Evolutionary conservation across 148 eudicot genomes (phyloP).

Genomic region (Chenopodium berlandieri): DNA sequence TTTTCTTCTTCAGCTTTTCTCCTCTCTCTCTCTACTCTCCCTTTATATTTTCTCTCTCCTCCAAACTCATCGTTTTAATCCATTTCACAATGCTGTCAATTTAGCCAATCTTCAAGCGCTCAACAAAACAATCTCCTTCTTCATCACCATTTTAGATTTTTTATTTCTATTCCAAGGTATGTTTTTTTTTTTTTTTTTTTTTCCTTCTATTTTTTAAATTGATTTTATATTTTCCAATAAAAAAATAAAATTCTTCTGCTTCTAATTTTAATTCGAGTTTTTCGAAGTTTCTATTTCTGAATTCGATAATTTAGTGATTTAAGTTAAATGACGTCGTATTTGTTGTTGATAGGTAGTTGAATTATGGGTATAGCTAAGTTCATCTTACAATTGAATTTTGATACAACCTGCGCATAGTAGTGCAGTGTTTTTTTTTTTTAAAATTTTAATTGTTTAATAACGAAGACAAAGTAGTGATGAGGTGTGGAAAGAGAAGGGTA

Average conservation of each 20-base stretch:
- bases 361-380: not conserved
- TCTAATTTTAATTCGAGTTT: too few species aligned
- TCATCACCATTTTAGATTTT: not conserved
- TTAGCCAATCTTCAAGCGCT: not conserved
- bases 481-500: conserved; percentile 19
- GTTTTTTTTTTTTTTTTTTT: not conserved
- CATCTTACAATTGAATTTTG: too few species aligned
- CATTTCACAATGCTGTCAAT: conserved; percentile 14
- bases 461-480: not conserved
- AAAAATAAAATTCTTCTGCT: not conserved
- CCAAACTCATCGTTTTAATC: not conserved
- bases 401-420: too few species aligned
- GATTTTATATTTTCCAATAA: not conserved
- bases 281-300: not conserved
- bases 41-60: not conserved
- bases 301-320: not conserved
- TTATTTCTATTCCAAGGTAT: conserved; percentile 6
- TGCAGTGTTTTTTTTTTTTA: not conserved
- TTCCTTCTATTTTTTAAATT: not conserved
- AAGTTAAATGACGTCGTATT: not conserved
- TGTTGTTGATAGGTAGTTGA: not conserved
- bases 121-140: not conserved
- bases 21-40: not conserved
- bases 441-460: not conserved
- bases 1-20: not conserved